Evolutionary conservation across 148 eudicot genomes (phyloP).

Genomic region (Cornus florida): DNA sequence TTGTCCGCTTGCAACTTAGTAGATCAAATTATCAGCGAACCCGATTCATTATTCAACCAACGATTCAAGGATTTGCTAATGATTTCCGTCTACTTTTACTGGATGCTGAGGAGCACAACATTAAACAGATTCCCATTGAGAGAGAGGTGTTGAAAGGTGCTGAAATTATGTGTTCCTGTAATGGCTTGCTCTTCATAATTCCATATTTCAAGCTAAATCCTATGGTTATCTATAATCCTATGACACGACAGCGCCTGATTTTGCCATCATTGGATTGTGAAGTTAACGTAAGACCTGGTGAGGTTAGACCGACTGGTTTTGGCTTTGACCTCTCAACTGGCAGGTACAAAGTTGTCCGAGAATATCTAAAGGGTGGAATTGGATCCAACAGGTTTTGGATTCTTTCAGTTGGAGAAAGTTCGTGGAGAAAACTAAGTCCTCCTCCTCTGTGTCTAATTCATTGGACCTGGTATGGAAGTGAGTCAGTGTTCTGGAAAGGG

Average conservation of each 20-base stretch:
- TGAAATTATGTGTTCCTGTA: constrained; percentile 12
- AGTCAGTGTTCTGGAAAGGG: not conserved
- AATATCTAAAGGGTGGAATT: not conserved
- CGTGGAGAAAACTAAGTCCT: constrained; percentile 4
- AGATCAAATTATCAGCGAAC: too few species aligned
- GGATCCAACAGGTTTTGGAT: not conserved
- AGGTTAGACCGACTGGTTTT: not conserved
- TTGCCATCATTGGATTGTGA: not conserved
- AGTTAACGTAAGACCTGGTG: too few species aligned
- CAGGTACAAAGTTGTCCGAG: constrained; percentile 14
- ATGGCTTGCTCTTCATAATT: constrained; percentile 16
- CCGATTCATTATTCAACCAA: too few species aligned
- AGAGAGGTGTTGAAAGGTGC: not conserved
- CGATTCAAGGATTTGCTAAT: too few species aligned
- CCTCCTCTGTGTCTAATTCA: not conserved
- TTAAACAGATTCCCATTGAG: not conserved
- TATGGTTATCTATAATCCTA: constrained; percentile 12
- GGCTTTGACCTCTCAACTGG: constrained; percentile 11
- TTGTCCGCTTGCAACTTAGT: too few species aligned
- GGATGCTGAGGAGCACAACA: constrained; percentile 8
- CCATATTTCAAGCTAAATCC: not conserved
- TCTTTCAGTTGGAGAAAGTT: constrained; percentile 14
- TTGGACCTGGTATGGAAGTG: too few species aligned
- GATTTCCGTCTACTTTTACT: not conserved
- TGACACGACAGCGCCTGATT: not conserved